Evolutionary conservation across 441 rosid genomes (phyloP).

Genomic region (Kokia cookei): DNA sequence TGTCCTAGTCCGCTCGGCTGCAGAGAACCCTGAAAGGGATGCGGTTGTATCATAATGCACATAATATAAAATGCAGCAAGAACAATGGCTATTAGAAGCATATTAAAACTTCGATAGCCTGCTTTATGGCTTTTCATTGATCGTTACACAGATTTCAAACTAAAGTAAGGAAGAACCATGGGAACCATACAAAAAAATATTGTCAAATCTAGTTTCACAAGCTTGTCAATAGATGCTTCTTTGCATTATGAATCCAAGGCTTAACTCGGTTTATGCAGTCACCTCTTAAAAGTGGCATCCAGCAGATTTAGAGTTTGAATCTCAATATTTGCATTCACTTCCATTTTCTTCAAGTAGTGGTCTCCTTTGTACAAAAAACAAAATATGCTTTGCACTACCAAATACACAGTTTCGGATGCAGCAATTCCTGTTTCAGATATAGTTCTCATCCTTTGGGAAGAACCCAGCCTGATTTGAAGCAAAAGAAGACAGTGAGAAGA

Average conservation of each 20-base stretch:
- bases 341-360: not conserved
- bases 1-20: conserved; percentile 89
- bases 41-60: conserved; percentile 85
- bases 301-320: not conserved
- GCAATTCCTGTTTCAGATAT: not conserved
- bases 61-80: conserved; percentile 61
- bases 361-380: not conserved
- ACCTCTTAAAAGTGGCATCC: not conserved
- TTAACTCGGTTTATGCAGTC: not conserved
- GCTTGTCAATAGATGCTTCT: not conserved
- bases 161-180: not conserved
- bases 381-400: not conserved
- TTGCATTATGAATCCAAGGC: not conserved
- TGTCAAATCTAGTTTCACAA: not conserved
- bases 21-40: conserved; percentile 95
- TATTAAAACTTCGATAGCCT: not conserved
- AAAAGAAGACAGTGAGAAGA: not conserved
- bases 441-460: not conserved
- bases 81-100: conserved; percentile 39
- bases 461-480: not conserved
- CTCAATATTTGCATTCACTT: not conserved
- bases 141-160: not conserved
- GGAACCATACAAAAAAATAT: not conserved
- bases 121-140: not conserved
- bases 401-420: not conserved